These are phyloP conservation scores for Anaeramoeba flamelloides DNA, from an alignment of 78 protist genomes.

Conservation along the genomic window DNA sequence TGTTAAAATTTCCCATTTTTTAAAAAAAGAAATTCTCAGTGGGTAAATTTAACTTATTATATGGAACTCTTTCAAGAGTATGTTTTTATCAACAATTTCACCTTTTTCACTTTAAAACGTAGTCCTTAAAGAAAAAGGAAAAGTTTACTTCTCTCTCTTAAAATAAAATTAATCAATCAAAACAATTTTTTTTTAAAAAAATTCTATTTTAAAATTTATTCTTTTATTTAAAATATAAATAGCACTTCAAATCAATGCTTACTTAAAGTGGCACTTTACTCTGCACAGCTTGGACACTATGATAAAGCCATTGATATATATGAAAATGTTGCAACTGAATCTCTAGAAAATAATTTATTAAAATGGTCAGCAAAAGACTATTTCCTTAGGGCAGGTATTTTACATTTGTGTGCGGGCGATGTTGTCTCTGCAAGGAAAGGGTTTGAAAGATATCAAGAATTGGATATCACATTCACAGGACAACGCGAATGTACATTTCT, in stretches of 20 bases:
- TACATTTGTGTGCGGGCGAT: not conserved
- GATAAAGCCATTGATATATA: not conserved
- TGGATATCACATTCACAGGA: not conserved
- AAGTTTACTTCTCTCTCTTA: too few species aligned
- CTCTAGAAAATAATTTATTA: not conserved
- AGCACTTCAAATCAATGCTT: not conserved
- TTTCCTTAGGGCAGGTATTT: not conserved
- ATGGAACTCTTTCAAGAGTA: too few species aligned
- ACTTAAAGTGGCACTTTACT: not conserved
- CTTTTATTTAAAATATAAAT: too few species aligned
- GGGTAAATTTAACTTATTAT: too few species aligned
- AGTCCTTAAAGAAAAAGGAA: too few species aligned
- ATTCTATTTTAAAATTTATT: too few species aligned
- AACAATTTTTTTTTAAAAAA: too few species aligned
- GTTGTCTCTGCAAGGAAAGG: not conserved
- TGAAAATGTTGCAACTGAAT: not conserved
- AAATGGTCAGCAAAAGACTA: not conserved
- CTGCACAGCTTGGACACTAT: not conserved
- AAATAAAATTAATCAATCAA: too few species aligned
- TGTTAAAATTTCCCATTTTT: too few species aligned
- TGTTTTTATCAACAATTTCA: too few species aligned
- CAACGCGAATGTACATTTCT: not conserved
- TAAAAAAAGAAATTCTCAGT: too few species aligned
- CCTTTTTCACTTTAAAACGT: too few species aligned
- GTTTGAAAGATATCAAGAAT: not conserved